These are phyloP conservation scores for Arthrobotrys iridis DNA, from an alignment of 2,329 filamentous ascomycete genomes.

Conservation along the genomic window DNA sequence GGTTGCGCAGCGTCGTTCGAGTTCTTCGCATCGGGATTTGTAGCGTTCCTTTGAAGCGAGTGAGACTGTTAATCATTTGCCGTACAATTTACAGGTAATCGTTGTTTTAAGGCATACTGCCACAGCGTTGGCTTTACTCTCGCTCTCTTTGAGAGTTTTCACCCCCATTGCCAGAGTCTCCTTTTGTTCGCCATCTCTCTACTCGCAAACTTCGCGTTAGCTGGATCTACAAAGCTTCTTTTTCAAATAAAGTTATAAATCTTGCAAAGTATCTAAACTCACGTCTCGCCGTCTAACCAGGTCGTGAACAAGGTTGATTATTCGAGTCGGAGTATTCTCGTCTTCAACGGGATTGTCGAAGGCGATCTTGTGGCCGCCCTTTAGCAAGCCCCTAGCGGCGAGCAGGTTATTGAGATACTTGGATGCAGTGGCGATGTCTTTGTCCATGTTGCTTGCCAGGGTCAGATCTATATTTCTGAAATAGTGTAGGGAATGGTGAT, in stretches of 20 bases:
- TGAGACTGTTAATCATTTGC: conserved; percentile 40
- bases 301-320: conserved; percentile 95
- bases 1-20: conserved; percentile 68
- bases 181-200: conserved; percentile 89
- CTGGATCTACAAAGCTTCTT: background rate
- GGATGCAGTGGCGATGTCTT: conserved; percentile 73
- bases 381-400: conserved; percentile 72
- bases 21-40: conserved; percentile 67
- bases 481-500: background rate
- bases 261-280: conserved; percentile 60
- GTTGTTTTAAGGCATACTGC: conserved; percentile 46
- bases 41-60: conserved; percentile 64
- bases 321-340: conserved; percentile 72
- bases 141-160: conserved; percentile 74
- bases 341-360: conserved; percentile 77
- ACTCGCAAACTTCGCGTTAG: conserved; percentile 43
- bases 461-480: background rate
- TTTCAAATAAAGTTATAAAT: background rate
- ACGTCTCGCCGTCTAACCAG: conserved; percentile 90
- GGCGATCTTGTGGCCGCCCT: conserved; percentile 78
- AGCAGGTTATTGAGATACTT: conserved; percentile 79
- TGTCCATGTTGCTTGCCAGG: conserved; percentile 22
- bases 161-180: conserved; percentile 83
- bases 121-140: conserved; percentile 64
- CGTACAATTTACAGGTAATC: background rate